A percentile compares a stretch with the other conserved stretches of the same genome.
phyloP scores from a whole-genome alignment of 106 monocot species.

The Acorus calamus region DNA sequence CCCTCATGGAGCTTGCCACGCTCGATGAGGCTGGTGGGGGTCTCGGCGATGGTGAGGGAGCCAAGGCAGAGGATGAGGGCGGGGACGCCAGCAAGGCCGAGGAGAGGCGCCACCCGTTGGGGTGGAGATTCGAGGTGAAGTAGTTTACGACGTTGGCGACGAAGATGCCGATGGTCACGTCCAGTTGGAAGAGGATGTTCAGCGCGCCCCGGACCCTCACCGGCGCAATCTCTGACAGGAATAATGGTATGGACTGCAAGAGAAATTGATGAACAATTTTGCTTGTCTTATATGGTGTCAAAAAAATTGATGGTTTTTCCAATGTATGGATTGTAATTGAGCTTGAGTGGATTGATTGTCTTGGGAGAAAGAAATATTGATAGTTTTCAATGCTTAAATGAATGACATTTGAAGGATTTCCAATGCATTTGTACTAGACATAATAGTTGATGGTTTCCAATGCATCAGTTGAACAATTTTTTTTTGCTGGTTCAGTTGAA shows the following conservation, averaged over 20 bases:
- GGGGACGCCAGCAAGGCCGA: conserved; percentile 41
- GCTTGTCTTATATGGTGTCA: not conserved
- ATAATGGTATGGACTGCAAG: conserved; percentile 38
- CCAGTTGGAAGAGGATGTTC: conserved; percentile 52
- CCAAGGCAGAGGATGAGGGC: conserved; percentile 16
- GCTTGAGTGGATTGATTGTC: no score
- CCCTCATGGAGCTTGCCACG: conserved; percentile 5
- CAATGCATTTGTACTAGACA: no score
- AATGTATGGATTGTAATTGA: no score
- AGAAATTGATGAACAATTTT: no score
- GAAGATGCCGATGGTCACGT: conserved; percentile 42
- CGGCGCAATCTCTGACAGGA: conserved; percentile 31
- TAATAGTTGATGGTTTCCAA: no score
- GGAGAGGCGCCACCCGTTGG: conserved; percentile 43
- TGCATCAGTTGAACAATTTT: no score
- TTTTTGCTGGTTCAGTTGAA: no score
- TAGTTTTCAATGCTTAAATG: no score
- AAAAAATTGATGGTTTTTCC: not conserved
- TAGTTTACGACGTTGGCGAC: conserved; percentile 47
- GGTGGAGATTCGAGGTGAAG: conserved; percentile 13
- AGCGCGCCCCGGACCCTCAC: conserved; percentile 21
- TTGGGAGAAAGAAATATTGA: no score
- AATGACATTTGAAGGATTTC: no score
- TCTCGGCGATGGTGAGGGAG: conserved; percentile 24
- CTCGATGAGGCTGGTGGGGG: conserved; percentile 38